Evolutionary conservation across 345 rosid genomes (phyloP).

Genomic region (Lepidium aucheri): DNA sequence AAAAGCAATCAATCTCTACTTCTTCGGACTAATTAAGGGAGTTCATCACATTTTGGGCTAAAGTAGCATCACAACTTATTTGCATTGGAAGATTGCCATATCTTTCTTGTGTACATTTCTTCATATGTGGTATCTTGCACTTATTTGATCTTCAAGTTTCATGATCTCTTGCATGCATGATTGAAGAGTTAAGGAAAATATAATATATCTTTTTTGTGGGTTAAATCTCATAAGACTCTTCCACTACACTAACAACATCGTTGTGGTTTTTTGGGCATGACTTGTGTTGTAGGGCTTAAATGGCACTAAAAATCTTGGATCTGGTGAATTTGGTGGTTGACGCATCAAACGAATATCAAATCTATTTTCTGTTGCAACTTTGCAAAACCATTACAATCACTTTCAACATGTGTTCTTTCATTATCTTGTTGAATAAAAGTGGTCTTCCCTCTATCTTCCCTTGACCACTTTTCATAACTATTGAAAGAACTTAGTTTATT

Average conservation of each 20-base stretch:
- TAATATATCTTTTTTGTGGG: background rate
- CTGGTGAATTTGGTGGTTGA: background rate
- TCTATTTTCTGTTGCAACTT: background rate
- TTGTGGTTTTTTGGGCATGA: too few relatives aligned
- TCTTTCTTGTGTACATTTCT: background rate
- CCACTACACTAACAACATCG: background rate
- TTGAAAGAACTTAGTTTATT: too few relatives aligned
- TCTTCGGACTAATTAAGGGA: background rate
- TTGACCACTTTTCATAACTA: too few relatives aligned
- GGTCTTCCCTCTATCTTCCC: background rate
- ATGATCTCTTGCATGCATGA: constrained; percentile 36
- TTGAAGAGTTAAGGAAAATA: constrained; percentile 17
- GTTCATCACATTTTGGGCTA: constrained; percentile 49
- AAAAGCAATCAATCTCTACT: background rate
- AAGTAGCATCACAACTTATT: background rate
- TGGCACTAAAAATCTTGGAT: background rate
- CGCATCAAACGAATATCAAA: background rate
- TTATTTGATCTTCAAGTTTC: background rate
- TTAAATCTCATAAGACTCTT: background rate
- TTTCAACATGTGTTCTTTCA: background rate
- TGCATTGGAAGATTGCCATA: constrained; percentile 37
- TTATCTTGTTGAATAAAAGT: background rate
- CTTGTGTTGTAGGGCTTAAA: too few relatives aligned
- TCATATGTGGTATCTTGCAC: background rate
- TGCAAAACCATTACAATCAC: background rate